Evolutionary conservation across 1,139 yeast genomes (phyloP).

Genomic region (Entelexis paramagnoliae): DNA sequence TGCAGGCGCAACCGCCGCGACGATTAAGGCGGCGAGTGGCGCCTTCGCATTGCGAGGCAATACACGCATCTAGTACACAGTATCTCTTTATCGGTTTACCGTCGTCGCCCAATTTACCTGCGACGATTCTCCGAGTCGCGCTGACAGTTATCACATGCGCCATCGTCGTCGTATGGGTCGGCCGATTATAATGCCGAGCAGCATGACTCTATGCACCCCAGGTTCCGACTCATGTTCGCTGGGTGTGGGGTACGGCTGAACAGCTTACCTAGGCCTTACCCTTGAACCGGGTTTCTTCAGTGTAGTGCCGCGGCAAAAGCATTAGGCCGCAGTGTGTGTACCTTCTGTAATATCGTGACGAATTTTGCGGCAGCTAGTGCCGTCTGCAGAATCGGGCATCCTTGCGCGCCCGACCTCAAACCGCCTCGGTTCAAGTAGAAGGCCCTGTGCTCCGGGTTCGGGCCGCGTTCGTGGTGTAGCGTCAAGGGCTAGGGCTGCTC

Average conservation of each 20-base stretch:
- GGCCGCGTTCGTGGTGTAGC: neutral
- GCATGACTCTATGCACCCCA: constrained; percentile 2
- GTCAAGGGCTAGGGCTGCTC: neutral
- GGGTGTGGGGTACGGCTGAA: constrained; percentile 1
- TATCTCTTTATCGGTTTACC: no score
- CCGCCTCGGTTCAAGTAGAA: neutral
- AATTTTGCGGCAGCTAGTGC: no score
- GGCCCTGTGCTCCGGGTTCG: constrained; percentile 1
- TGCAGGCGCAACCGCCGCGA: no score
- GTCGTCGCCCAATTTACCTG: no score
- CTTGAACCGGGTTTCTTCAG: neutral
- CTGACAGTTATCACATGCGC: neutral
- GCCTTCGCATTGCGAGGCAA: no score
- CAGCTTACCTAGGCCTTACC: neutral
- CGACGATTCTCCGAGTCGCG: neutral
- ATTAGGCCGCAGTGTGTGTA: no score
- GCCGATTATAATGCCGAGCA: constrained; percentile 5
- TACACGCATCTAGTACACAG: no score
- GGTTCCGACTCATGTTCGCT: neutral
- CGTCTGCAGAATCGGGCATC: no score
- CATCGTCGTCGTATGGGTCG: neutral
- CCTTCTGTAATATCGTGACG: no score
- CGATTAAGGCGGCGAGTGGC: no score
- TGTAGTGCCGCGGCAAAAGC: neutral
- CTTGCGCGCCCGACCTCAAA: no score